Evolutionary conservation across 148 eudicot species (phyloP).

Genomic region (Camellia lanceoleosa): DNA sequence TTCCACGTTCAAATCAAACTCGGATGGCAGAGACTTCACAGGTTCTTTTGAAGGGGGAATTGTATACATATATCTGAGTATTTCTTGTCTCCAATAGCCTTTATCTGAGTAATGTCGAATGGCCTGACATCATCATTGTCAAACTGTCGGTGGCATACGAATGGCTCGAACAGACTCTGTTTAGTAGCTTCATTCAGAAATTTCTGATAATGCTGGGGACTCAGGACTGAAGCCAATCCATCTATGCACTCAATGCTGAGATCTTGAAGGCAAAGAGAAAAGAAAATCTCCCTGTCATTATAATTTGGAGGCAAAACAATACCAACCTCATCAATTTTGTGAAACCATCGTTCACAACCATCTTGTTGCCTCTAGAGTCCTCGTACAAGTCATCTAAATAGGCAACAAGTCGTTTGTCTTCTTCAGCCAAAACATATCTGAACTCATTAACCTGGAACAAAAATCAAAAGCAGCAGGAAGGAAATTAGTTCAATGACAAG

Average conservation of each 20-base stretch:
- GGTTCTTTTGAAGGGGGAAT: slow-evolving; percentile 19
- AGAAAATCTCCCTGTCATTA: slow-evolving; percentile 90
- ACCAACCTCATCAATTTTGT: slow-evolving; percentile 95
- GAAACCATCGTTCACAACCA: slow-evolving; percentile 98
- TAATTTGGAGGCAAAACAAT: slow-evolving; percentile 64
- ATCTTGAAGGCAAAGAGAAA: slow-evolving; percentile 95
- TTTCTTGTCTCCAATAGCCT: slow-evolving; percentile 77
- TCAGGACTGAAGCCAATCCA: slow-evolving; percentile 77
- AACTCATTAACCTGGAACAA: slow-evolving; percentile 60
- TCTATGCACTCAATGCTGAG: slow-evolving; percentile 85
- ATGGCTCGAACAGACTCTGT: slow-evolving; percentile 44
- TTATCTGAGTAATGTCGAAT: slow-evolving; percentile 63
- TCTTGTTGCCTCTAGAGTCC: slow-evolving; percentile 71
- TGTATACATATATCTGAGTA: slow-evolving; percentile 37
- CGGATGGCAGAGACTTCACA: slow-evolving; percentile 20
- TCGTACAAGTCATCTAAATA: slow-evolving; percentile 85
- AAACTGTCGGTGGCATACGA: slow-evolving; percentile 60
- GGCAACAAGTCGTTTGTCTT: slow-evolving; percentile 66
- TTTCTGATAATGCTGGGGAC: slow-evolving; percentile 65
- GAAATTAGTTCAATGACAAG: background rate
- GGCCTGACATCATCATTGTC: slow-evolving; percentile 68
- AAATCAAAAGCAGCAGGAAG: background rate
- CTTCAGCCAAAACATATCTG: slow-evolving; percentile 82
- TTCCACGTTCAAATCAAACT: slow-evolving; percentile 21
- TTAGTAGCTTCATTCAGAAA: slow-evolving; percentile 38